Base-by-base conservation (phyloP, 805 yeast genomes). In the Teunomyces tritomae region DNA sequence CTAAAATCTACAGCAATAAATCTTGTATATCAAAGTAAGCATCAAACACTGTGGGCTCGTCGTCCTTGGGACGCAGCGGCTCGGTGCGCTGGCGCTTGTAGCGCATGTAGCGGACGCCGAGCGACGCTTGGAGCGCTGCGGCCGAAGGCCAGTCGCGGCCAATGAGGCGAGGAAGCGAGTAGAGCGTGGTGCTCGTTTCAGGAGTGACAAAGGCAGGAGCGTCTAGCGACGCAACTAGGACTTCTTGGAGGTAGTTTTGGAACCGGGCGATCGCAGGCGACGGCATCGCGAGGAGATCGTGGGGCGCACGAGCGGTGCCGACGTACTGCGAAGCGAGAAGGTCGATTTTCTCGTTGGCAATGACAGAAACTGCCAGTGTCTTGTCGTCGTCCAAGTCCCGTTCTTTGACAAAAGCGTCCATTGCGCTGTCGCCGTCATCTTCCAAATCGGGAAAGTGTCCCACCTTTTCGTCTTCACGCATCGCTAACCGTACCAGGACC, bases 381-480 rank as follows among this genome's bases (percentile, higher is more conserved):
- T 20, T 20, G 6, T 20, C 47, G 6, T 20, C 47, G 44, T 61
- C 69, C 28, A 69, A 50, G 44, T 62, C 66, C 46, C 57, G 62
- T 5, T 60, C 39, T 5, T 50, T 41, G 3, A 71, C 57, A 39
- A 69, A 69, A 1, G 55, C 43, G 39, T 70, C 74, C 76, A 71
- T 70, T 16, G 4, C 24, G 6, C 24, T 4, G 24, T 29, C 41
- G 13, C 43, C 50, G 2, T 30, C 51, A 5, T 45, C 17, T 2
- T 20, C 37, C 33, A 30, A 20, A 20, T 20, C 24, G 24, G 73
- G 71, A 54, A 85, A 79, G 20, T 71, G 73, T 2, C 90, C 80
- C 11, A 82, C 70, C 54, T 80, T 79, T 52, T 82, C 85, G 61
- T 90, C 96, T 53, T 88, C 96, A 37, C 78, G 76, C 62, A 79